Evolutionary conservation across 2,329 filamentous ascomycete species (phyloP).

Genomic region (Diaporthe australafricana): DNA sequence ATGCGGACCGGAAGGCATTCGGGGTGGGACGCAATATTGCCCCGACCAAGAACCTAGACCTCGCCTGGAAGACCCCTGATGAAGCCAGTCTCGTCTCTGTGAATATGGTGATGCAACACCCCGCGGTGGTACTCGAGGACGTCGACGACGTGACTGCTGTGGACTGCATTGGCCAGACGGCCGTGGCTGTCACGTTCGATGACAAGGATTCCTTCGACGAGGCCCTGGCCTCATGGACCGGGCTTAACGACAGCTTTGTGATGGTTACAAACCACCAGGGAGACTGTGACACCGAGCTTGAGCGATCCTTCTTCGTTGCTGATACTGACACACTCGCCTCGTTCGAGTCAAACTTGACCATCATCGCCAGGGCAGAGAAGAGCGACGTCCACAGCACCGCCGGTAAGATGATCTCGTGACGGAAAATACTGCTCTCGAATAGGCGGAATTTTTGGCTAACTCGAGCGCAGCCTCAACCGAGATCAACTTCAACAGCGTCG

Average conservation of each 20-base stretch:
- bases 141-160: slow-evolving; percentile 64
- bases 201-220: slow-evolving; percentile 39
- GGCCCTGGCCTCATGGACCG: slow-evolving; percentile 39
- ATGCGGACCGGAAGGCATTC: not conserved
- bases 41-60: slow-evolving; percentile 31
- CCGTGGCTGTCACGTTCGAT: slow-evolving; percentile 48
- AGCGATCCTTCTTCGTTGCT: slow-evolving; percentile 42
- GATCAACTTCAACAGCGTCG: slow-evolving; percentile 40
- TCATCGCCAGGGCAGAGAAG: slow-evolving; percentile 41
- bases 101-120: slow-evolving; percentile 58
- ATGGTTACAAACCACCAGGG: slow-evolving; percentile 42
- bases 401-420: slow-evolving; percentile 29
- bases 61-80: slow-evolving; percentile 36
- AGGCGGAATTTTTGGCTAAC: not conserved
- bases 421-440: no score
- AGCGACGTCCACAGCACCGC: slow-evolving; percentile 42
- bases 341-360: slow-evolving; percentile 36
- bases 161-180: slow-evolving; percentile 62
- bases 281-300: slow-evolving; percentile 39
- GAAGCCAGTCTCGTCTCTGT: slow-evolving; percentile 64
- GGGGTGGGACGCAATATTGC: slow-evolving; percentile 30
- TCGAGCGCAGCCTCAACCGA: slow-evolving; percentile 32
- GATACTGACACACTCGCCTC: slow-evolving; percentile 35
- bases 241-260: slow-evolving; percentile 40
- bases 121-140: slow-evolving; percentile 42